Conservation (phyloP, 768 basidiomycete species). For the Rhizopogon vesiculosus region DNA sequence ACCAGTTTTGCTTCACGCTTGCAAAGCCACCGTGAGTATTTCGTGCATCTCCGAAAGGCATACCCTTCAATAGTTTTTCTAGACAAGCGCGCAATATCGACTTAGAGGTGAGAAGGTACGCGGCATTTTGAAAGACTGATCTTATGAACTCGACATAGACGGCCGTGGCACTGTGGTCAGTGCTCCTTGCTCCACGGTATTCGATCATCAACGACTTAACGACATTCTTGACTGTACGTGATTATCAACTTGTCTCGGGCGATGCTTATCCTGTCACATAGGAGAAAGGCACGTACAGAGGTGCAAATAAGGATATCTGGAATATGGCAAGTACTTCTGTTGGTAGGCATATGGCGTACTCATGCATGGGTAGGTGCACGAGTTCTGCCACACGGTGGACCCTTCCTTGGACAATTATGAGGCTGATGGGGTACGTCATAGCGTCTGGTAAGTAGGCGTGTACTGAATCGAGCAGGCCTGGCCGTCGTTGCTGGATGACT, state of each 20-base stretch:
- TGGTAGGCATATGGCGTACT: not conserved
- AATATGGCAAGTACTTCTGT: slow-evolving; percentile 53
- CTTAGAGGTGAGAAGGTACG: slow-evolving; percentile 55
- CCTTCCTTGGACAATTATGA: slow-evolving; percentile 65
- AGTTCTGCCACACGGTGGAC: slow-evolving; percentile 65
- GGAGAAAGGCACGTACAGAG: slow-evolving; percentile 60
- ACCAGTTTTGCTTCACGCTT: slow-evolving; percentile 65
- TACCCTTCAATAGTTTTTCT: not conserved
- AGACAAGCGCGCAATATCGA: slow-evolving; percentile 76
- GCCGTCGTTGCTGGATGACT: slow-evolving; percentile 81
- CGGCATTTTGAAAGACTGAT: not conserved
- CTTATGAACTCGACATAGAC: slow-evolving; percentile 37
- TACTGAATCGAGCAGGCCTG: slow-evolving; percentile 49
- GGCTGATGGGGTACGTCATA: slow-evolving; percentile 57
- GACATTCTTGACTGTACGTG: slow-evolving; percentile 58
- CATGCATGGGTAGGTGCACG: slow-evolving; percentile 50
- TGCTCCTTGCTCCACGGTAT: slow-evolving; percentile 63
- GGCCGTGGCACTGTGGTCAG: slow-evolving; percentile 71
- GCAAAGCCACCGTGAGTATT: slow-evolving; percentile 65
- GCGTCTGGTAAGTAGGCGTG: not conserved
- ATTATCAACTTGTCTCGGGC: not conserved
- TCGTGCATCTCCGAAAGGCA: not conserved
- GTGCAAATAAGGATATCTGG: slow-evolving; percentile 84
- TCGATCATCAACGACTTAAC: slow-evolving; percentile 62
- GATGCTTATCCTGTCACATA: slow-evolving; percentile 7